Percentiles rank a stretch among this genome's conserved stretches.
Evolutionary conservation across 2,329 filamentous ascomycete species (phyloP).

Genomic region (Diaporthe sp.): DNA sequence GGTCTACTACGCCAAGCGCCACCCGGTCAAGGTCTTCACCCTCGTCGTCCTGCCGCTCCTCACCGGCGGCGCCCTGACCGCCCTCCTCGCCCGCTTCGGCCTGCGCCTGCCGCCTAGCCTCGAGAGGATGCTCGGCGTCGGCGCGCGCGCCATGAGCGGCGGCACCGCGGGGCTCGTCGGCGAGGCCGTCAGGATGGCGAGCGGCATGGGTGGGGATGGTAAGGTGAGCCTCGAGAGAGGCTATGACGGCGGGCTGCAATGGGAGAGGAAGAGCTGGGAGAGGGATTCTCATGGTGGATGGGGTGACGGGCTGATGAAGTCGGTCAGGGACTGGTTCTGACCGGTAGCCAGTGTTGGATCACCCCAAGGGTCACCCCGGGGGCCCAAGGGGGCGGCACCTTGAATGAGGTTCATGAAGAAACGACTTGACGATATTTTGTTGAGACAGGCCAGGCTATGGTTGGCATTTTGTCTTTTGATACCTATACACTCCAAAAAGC

Average conservation of each 20-base stretch:
- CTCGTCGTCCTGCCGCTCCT: conserved; percentile 90
- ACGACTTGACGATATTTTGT: conserved; percentile 17
- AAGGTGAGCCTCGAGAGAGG: conserved; percentile 52
- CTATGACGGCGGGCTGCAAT: conserved; percentile 52
- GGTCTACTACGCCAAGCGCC: conserved; percentile 82
- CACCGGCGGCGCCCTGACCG: conserved; percentile 84
- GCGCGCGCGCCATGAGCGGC: conserved; percentile 63
- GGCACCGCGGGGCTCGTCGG: conserved; percentile 62
- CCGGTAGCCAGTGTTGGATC: neutral
- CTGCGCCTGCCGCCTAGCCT: conserved; percentile 78
- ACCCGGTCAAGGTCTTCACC: conserved; percentile 90
- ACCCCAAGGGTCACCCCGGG: neutral
- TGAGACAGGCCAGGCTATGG: neutral
- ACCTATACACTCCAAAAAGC: conserved; percentile 21
- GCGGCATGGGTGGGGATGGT: conserved; percentile 48
- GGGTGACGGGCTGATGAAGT: conserved; percentile 44
- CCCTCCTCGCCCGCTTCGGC: conserved; percentile 83
- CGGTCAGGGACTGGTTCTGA: conserved; percentile 50
- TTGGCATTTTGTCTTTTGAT: conserved; percentile 30
- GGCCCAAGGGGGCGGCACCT: no score
- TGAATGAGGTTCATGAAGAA: conserved; percentile 26
- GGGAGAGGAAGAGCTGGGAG: conserved; percentile 56
- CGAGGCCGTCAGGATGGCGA: conserved; percentile 69
- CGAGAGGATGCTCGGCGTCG: conserved; percentile 70
- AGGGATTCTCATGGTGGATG: conserved; percentile 49